Evolutionary conservation across 352 stramenopile genomes (phyloP).

Genomic region (Phytophthora colocasiae): DNA sequence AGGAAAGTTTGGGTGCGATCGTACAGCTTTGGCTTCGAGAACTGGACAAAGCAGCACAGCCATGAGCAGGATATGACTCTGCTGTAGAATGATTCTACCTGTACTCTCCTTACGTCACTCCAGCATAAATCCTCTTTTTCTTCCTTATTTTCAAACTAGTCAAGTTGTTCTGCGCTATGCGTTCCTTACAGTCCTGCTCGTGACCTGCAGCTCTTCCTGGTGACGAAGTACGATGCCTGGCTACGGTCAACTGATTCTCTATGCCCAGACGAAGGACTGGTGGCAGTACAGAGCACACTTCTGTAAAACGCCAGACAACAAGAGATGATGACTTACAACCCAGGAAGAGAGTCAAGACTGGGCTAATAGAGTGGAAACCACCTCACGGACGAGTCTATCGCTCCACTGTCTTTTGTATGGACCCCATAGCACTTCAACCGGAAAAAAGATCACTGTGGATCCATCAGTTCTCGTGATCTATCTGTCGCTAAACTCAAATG

Average conservation of each 20-base stretch:
- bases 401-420: slow-evolving; percentile 26
- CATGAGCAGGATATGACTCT: neutral
- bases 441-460: slow-evolving; percentile 12
- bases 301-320: neutral
- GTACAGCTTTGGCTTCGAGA: slow-evolving; percentile 27
- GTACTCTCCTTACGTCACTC: too few relatives aligned
- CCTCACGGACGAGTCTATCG: neutral
- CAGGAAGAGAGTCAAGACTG: neutral
- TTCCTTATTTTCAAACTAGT: too few relatives aligned
- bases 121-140: too few relatives aligned
- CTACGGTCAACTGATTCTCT: too few relatives aligned
- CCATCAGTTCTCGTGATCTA: neutral
- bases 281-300: too few relatives aligned
- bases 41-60: slow-evolving; percentile 15
- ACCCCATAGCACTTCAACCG: slow-evolving; percentile 25
- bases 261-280: too few relatives aligned
- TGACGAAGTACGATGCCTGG: too few relatives aligned
- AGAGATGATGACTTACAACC: neutral
- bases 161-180: too few relatives aligned
- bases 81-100: too few relatives aligned
- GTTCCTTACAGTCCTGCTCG: too few relatives aligned
- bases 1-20: slow-evolving; percentile 24
- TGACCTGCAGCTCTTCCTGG: too few relatives aligned
- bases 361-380: neutral
- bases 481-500: neutral